Percentiles rank a stretch among this genome's conserved stretches.
phyloP scores from a whole-genome alignment of 1,139 yeast species.

The Komagataea norvegica region DNA sequence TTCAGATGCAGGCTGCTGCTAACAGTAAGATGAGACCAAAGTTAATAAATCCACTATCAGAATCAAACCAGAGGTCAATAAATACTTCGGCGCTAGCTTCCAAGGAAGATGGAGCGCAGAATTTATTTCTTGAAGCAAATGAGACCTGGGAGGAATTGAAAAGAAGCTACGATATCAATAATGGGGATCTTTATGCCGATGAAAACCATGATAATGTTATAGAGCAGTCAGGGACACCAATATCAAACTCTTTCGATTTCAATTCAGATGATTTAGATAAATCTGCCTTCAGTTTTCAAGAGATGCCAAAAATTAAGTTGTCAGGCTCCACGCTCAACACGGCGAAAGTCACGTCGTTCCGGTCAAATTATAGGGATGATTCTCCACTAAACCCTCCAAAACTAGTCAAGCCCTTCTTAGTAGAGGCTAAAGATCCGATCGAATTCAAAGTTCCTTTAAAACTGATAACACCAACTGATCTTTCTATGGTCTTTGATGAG shows the following conservation, averaged over 20 bases:
- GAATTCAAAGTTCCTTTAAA: slow-evolving; percentile 11
- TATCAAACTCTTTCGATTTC: neutral
- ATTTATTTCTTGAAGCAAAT: slow-evolving; percentile 3
- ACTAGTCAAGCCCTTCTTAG: slow-evolving; percentile 5
- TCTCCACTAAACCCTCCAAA: slow-evolving; percentile 15
- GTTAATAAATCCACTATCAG: neutral
- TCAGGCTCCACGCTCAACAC: slow-evolving; percentile 12
- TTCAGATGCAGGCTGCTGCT: slow-evolving; percentile 31
- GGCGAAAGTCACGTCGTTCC: slow-evolving; percentile 11
- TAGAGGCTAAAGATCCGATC: slow-evolving; percentile 4
- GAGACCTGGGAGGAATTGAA: slow-evolving; percentile 14
- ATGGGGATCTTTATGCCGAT: slow-evolving; percentile 1
- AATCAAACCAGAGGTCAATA: neutral
- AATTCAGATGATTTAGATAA: slow-evolving; percentile 5
- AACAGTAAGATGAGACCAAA: slow-evolving; percentile 14
- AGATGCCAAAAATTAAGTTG: slow-evolving; percentile 10
- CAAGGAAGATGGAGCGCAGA: neutral
- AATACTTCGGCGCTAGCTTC: too few relatives aligned
- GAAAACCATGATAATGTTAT: neutral
- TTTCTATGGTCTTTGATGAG: slow-evolving; percentile 14
- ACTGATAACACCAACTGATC: slow-evolving; percentile 15
- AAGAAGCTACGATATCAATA: slow-evolving; percentile 3
- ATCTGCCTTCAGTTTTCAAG: slow-evolving; percentile 15
- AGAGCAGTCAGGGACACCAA: neutral
- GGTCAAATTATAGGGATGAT: slow-evolving; percentile 4